Percentiles rank a stretch among this genome's conserved stretches.
Conservation (phyloP, 2,329 filamentous ascomycete species). For the Pseudogymnoascus sp. region DNA sequence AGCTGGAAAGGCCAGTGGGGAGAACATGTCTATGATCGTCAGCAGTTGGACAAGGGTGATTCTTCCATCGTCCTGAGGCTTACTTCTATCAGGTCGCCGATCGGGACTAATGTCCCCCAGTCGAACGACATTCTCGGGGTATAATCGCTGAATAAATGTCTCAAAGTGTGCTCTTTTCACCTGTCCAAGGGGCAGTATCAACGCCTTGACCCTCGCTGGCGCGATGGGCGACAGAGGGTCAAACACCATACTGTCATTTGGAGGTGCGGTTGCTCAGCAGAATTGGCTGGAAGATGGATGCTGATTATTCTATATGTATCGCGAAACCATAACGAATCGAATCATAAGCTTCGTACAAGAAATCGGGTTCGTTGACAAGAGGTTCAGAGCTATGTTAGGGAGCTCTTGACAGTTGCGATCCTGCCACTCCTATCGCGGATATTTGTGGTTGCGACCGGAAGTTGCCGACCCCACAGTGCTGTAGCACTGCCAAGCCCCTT, state of each 20-base stretch:
- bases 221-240: slow-evolving; percentile 87
- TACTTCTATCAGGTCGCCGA: slow-evolving; percentile 78
- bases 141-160: slow-evolving; percentile 69
- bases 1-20: slow-evolving; percentile 76
- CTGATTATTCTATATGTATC: slow-evolving; percentile 4
- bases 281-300: background rate
- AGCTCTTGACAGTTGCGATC: slow-evolving; percentile 2
- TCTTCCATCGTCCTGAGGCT: slow-evolving; percentile 22
- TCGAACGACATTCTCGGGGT: slow-evolving; percentile 71
- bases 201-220: slow-evolving; percentile 80
- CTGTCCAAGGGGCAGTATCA: slow-evolving; percentile 78
- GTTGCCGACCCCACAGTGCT: slow-evolving; percentile 1
- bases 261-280: background rate
- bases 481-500: background rate
- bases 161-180: slow-evolving; percentile 77
- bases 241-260: slow-evolving; percentile 65
- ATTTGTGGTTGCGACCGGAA: slow-evolving; percentile 6
- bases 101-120: slow-evolving; percentile 82
- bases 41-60: slow-evolving; percentile 4
- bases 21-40: slow-evolving; percentile 70
- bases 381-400: slow-evolving; percentile 1
- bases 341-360: slow-evolving; percentile 5
- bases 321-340: background rate
- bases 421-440: slow-evolving; percentile 7
- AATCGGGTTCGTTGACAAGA: background rate